Percentiles rank a stretch among this genome's conserved stretches.
phyloP scores from a whole-genome alignment of 2,329 filamentous ascomycete genomes.

The Botrytis paeoniae region DNA sequence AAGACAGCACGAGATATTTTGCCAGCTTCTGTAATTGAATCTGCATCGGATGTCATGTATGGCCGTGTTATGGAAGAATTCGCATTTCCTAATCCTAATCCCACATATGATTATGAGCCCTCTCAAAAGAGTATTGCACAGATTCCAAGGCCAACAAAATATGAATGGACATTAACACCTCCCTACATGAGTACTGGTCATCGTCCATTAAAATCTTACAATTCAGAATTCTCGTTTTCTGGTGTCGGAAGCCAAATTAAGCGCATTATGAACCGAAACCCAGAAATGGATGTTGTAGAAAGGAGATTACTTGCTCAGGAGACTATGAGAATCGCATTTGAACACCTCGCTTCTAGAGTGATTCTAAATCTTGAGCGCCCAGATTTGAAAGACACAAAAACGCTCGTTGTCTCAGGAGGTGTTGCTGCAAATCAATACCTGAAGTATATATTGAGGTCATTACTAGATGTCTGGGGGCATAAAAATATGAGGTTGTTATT shows the following conservation, averaged over 20 bases:
- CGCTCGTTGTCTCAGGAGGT: slow-evolving; percentile 82
- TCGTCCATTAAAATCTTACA: slow-evolving; percentile 37
- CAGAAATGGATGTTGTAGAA: slow-evolving; percentile 53
- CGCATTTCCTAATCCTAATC: slow-evolving; percentile 57
- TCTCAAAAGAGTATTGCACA: slow-evolving; percentile 54
- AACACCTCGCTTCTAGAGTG: slow-evolving; percentile 77
- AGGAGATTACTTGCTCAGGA: slow-evolving; percentile 67
- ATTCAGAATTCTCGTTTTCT: slow-evolving; percentile 65
- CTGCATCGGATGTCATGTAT: slow-evolving; percentile 68
- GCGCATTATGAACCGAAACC: slow-evolving; percentile 47
- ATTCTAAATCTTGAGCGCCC: slow-evolving; percentile 58
- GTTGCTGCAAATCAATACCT: slow-evolving; percentile 85
- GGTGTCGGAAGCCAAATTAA: slow-evolving; percentile 66
- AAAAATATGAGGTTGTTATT: slow-evolving; percentile 60
- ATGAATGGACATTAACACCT: slow-evolving; percentile 66
- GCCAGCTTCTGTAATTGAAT: slow-evolving; percentile 55
- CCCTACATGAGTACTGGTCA: slow-evolving; percentile 59
- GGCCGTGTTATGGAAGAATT: slow-evolving; percentile 76
- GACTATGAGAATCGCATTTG: slow-evolving; percentile 78
- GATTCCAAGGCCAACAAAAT: slow-evolving; percentile 45
- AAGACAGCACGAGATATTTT: slow-evolving; percentile 78
- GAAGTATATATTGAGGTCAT: slow-evolving; percentile 57
- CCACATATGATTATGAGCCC: slow-evolving; percentile 46
- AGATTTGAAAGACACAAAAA: slow-evolving; percentile 42
- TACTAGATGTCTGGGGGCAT: slow-evolving; percentile 66